A percentile compares a stretch with the other conserved stretches of the same genome.
Evolutionary conservation across 2,329 filamentous ascomycete species (phyloP).

Genomic region (Aspergillus pseudoviridinutans): DNA sequence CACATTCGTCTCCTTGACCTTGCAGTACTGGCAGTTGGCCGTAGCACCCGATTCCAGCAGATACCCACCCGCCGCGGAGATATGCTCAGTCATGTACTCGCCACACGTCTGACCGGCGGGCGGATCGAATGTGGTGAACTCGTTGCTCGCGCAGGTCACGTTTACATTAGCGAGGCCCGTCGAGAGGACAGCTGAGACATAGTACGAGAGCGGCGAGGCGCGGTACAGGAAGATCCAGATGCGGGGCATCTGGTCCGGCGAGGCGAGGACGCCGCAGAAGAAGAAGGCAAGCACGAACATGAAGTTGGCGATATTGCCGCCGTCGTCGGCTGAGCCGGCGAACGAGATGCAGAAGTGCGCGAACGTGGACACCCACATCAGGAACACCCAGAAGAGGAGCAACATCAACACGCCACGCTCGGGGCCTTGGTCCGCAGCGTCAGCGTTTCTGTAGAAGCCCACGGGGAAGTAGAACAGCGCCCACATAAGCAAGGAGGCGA

Average conservation of each 20-base stretch:
- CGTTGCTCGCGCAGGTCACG: slow-evolving; percentile 27
- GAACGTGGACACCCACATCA: slow-evolving; percentile 69
- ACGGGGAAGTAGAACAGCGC: slow-evolving; percentile 67
- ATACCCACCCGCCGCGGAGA: slow-evolving; percentile 33
- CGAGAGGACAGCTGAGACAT: slow-evolving; percentile 43
- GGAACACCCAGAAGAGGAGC: slow-evolving; percentile 61
- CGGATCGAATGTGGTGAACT: slow-evolving; percentile 36
- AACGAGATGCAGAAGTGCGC: slow-evolving; percentile 70
- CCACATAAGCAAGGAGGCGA: slow-evolving; percentile 61
- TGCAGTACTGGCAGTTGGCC: slow-evolving; percentile 48
- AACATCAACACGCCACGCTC: slow-evolving; percentile 63
- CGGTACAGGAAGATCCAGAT: slow-evolving; percentile 81
- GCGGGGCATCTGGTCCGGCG: slow-evolving; percentile 55
- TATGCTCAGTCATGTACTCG: slow-evolving; percentile 45
- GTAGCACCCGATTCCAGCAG: slow-evolving; percentile 44
- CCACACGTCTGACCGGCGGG: slow-evolving; percentile 60
- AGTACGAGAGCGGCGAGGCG: slow-evolving; percentile 63
- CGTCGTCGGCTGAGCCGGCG: slow-evolving; percentile 65
- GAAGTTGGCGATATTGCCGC: slow-evolving; percentile 60
- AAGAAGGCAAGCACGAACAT: slow-evolving; percentile 55
- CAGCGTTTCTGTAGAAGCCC: slow-evolving; percentile 42
- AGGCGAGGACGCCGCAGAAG: slow-evolving; percentile 54
- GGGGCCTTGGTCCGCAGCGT: slow-evolving; percentile 34
- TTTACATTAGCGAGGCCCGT: slow-evolving; percentile 32
- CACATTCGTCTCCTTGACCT: slow-evolving; percentile 43